phyloP scores from a whole-genome alignment of 169 alveolate species.

The Cystoisospora suis region DNA sequence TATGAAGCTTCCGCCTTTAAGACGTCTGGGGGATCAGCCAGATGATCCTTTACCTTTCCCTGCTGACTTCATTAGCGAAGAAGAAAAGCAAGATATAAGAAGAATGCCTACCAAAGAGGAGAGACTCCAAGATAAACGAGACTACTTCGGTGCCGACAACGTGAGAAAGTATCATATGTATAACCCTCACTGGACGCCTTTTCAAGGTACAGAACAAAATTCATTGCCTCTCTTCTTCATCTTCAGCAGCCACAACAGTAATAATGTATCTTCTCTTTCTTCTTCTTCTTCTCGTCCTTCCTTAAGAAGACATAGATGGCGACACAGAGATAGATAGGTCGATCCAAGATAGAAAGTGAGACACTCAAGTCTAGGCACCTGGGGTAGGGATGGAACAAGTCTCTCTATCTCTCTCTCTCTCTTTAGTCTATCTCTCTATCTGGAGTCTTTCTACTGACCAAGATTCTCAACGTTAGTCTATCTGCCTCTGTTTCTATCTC shows the following conservation, averaged over 20 bases:
- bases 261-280: not conserved
- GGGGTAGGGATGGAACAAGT: too few relatives aligned
- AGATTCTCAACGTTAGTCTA: too few relatives aligned
- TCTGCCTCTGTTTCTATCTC: not conserved
- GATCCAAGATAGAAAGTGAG: too few relatives aligned
- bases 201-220: not conserved
- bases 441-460: not conserved
- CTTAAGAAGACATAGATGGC: too few relatives aligned
- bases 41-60: conserved; percentile 20
- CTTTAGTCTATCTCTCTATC: not conserved
- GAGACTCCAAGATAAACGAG: not conserved
- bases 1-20: not conserved
- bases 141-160: conserved; percentile 32
- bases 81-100: not conserved
- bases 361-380: too few relatives aligned
- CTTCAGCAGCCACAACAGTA: not conserved
- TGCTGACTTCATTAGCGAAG: not conserved
- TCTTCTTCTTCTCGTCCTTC: not conserved
- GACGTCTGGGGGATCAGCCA: not conserved
- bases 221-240: not conserved
- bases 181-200: conserved; percentile 51
- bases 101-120: conserved; percentile 30
- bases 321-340: not conserved
- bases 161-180: conserved; percentile 12
- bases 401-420: too few relatives aligned